Conservation (phyloP, 495 filamentous ascomycete genomes). For the Tuber melanosporum region DNA sequence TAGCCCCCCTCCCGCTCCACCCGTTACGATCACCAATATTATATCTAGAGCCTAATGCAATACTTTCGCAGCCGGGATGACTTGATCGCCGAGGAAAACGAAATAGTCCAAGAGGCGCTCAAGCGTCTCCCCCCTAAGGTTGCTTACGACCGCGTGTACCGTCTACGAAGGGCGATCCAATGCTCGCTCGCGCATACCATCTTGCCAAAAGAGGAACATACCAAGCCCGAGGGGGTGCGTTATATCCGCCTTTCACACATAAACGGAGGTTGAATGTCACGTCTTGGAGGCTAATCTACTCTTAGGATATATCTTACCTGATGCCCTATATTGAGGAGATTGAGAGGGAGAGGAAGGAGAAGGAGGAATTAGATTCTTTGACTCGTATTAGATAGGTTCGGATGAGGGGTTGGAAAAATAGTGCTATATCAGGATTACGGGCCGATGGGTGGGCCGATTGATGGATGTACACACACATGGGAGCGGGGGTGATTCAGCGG, state of each 20-base stretch:
- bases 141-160: conserved; percentile 93
- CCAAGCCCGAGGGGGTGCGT: conserved; percentile 63
- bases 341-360: conserved; percentile 73
- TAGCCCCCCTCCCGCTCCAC: background rate
- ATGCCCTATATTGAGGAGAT: conserved; percentile 74
- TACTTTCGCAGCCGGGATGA: conserved; percentile 68
- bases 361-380: conserved; percentile 74
- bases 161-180: conserved; percentile 91
- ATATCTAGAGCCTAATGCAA: background rate
- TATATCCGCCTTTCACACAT: conserved; percentile 33
- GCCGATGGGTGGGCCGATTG: background rate
- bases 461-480: background rate
- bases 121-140: conserved; percentile 85
- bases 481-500: background rate
- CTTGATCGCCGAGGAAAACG: conserved; percentile 83
- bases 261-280: conserved; percentile 44
- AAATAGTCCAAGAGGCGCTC: conserved; percentile 74
- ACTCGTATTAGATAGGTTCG: conserved; percentile 42
- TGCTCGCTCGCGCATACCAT: conserved; percentile 79
- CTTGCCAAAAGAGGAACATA: conserved; percentile 75
- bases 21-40: background rate
- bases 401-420: background rate
- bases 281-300: conserved; percentile 30
- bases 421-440: background rate
- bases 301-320: conserved; percentile 72